Evolutionary conservation across 1,284 basidiomycete genomes (phyloP).

Genomic region (Abortiporus biennis): DNA sequence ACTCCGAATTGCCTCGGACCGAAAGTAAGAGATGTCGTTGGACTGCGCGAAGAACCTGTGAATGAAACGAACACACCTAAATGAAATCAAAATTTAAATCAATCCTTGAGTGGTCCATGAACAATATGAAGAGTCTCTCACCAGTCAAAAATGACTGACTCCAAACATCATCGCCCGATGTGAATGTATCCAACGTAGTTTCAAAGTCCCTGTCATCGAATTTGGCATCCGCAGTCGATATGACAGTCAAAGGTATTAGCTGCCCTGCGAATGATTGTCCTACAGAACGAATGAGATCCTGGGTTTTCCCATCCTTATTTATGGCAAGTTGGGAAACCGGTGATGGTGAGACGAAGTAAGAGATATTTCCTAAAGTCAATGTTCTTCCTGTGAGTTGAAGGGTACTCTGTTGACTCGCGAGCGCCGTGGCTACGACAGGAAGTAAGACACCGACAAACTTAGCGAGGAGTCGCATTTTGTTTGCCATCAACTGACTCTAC

Average conservation of each 20-base stretch:
- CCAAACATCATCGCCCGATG: slow-evolving; percentile 23
- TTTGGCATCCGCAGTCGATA: slow-evolving; percentile 12
- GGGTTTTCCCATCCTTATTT: slow-evolving; percentile 3
- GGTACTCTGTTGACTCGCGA: too few relatives aligned
- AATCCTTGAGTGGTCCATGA: background rate
- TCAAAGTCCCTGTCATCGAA: slow-evolving; percentile 17
- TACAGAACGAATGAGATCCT: background rate
- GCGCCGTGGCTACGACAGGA: too few relatives aligned
- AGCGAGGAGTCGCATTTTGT: too few relatives aligned
- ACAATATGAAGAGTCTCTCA: slow-evolving; percentile 7
- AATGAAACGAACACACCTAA: slow-evolving; percentile 19
- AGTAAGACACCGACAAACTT: too few relatives aligned
- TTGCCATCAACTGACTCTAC: too few relatives aligned
- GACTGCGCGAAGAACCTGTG: slow-evolving; percentile 12
- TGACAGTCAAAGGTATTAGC: slow-evolving; percentile 23
- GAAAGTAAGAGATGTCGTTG: slow-evolving; percentile 9
- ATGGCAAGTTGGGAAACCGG: slow-evolving; percentile 20
- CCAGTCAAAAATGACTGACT: slow-evolving; percentile 20
- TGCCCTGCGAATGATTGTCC: slow-evolving; percentile 3
- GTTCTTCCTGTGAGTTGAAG: slow-evolving; percentile 15
- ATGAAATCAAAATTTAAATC: background rate
- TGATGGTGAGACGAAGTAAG: slow-evolving; percentile 21
- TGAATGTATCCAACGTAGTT: slow-evolving; percentile 13
- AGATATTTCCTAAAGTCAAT: slow-evolving; percentile 16
- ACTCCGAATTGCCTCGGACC: slow-evolving; percentile 12